Evolutionary conservation across 1,284 basidiomycete species (phyloP).

Genomic region (Ustilago trichophora): DNA sequence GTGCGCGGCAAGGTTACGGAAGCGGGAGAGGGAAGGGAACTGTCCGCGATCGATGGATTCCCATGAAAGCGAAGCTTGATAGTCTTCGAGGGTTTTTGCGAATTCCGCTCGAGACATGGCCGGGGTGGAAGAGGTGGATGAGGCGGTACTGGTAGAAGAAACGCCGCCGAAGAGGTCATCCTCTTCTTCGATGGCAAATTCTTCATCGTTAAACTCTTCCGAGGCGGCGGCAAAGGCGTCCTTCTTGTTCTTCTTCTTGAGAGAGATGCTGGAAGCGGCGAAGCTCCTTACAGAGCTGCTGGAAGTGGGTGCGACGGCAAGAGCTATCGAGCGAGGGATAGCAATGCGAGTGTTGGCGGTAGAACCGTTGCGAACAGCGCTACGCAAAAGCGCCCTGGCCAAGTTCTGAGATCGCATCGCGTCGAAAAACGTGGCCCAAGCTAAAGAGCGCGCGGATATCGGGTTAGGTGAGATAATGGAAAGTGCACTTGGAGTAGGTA

Average conservation of each 20-base stretch:
- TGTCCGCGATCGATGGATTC: conserved; percentile 15
- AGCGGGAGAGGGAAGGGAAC: conserved; percentile 11
- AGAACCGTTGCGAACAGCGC: conserved; percentile 3
- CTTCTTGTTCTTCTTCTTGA: conserved; percentile 44
- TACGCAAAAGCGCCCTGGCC: conserved; percentile 21
- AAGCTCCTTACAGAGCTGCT: too few species aligned
- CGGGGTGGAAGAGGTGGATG: conserved; percentile 2
- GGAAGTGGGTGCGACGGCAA: too few species aligned
- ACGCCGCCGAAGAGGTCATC: conserved; percentile 34
- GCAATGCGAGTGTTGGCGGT: not conserved
- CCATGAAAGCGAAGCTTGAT: conserved; percentile 13
- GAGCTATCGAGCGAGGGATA: too few species aligned
- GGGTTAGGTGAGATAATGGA: too few species aligned
- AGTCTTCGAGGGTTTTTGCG: conserved; percentile 8
- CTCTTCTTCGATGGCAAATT: conserved; percentile 17
- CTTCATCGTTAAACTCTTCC: conserved; percentile 13
- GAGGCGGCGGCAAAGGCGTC: conserved; percentile 11
- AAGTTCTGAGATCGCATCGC: conserved; percentile 38
- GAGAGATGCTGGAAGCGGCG: not conserved
- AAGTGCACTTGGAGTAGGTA: too few species aligned
- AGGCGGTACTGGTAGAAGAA: not conserved
- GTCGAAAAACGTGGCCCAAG: too few species aligned
- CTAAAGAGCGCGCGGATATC: too few species aligned
- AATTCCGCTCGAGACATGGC: conserved; percentile 21
- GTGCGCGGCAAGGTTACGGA: conserved; percentile 10